phyloP scores from a whole-genome alignment of 2,329 filamentous ascomycete genomes.

The Penicillium palitans region DNA sequence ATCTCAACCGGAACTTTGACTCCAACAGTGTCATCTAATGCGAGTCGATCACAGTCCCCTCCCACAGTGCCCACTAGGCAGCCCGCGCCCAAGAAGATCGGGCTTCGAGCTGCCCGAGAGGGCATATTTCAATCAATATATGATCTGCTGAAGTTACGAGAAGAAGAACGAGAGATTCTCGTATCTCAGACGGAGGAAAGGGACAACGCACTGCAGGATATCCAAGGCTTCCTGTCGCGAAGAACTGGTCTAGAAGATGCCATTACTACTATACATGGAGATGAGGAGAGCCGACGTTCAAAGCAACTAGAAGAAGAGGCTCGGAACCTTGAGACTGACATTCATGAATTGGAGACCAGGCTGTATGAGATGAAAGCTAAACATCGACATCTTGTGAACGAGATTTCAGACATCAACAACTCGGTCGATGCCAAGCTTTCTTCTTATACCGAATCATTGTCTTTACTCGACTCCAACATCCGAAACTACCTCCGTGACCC shows the following conservation, averaged over 20 bases:
- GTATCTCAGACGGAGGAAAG: constrained; percentile 48
- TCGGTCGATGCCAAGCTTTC: constrained; percentile 59
- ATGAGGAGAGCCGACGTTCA: constrained; percentile 47
- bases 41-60: constrained; percentile 32
- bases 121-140: constrained; percentile 60
- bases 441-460: constrained; percentile 58
- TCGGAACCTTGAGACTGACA: constrained; percentile 55
- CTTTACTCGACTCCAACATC: constrained; percentile 57
- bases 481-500: constrained; percentile 53
- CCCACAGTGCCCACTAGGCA: constrained; percentile 43
- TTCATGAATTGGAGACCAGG: constrained; percentile 57
- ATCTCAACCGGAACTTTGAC: constrained; percentile 50
- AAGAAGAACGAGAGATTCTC: constrained; percentile 56
- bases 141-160: constrained; percentile 57
- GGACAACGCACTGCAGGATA: constrained; percentile 50
- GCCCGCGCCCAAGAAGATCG: constrained; percentile 48
- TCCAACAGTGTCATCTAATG: constrained; percentile 29
- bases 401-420: constrained; percentile 57
- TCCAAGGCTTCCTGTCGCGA: constrained; percentile 54
- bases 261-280: constrained; percentile 51
- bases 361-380: constrained; percentile 57
- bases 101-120: constrained; percentile 54
- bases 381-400: constrained; percentile 54
- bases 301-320: constrained; percentile 53
- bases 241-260: constrained; percentile 51